Conservation (phyloP, 352 stramenopile species). For the Phytophthora pisi region DNA sequence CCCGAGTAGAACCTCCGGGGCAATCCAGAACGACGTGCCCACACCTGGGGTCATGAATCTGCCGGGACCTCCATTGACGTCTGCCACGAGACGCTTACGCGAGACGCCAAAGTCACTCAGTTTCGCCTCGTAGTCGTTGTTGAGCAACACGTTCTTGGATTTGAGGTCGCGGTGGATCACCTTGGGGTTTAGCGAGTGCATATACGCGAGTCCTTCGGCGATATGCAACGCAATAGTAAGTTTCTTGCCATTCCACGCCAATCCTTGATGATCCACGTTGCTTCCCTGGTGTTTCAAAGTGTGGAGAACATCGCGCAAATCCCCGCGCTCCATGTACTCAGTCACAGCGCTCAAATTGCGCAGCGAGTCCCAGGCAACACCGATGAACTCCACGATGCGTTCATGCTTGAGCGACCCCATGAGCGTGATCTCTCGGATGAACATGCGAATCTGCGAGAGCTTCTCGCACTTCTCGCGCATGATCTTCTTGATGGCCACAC, state of each 20-base stretch:
- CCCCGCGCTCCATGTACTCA: slow-evolving; percentile 78
- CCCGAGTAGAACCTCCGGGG: slow-evolving; percentile 45
- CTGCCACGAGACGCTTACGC: slow-evolving; percentile 37
- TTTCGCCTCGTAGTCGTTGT: slow-evolving; percentile 63
- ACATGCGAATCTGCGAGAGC: slow-evolving; percentile 42
- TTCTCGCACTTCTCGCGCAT: slow-evolving; percentile 43
- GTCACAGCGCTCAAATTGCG: slow-evolving; percentile 62
- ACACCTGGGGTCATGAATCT: slow-evolving; percentile 60
- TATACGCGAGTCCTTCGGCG: slow-evolving; percentile 63
- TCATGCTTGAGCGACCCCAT: slow-evolving; percentile 63
- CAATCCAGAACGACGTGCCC: slow-evolving; percentile 56
- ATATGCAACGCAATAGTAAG: slow-evolving; percentile 67
- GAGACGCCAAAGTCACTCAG: slow-evolving; percentile 82
- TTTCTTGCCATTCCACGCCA: slow-evolving; percentile 62
- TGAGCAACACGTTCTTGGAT: slow-evolving; percentile 78
- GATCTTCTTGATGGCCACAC: slow-evolving; percentile 54
- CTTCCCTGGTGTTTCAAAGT: slow-evolving; percentile 38
- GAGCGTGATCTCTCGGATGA: slow-evolving; percentile 67
- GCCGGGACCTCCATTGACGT: slow-evolving; percentile 28
- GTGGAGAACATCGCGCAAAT: slow-evolving; percentile 67
- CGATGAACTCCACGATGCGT: slow-evolving; percentile 74
- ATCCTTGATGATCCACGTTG: slow-evolving; percentile 16
- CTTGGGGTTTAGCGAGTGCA: slow-evolving; percentile 69
- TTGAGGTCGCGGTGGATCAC: slow-evolving; percentile 86
- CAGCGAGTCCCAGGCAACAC: slow-evolving; percentile 68